Conservation (phyloP, 345 rosid genomes). For the Hibiscus syriacus region DNA sequence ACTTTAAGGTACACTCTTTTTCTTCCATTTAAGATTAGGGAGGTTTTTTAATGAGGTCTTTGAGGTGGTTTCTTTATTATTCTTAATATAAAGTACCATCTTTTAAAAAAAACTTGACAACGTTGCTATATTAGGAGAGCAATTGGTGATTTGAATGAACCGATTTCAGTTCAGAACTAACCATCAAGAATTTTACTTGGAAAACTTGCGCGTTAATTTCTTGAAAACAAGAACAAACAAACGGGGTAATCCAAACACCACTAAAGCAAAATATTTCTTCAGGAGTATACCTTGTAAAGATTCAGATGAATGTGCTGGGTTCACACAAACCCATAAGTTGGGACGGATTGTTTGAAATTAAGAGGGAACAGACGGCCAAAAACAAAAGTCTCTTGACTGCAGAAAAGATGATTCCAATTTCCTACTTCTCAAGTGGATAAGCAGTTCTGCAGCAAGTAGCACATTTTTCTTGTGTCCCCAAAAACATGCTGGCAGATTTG, state of each 20-base stretch:
- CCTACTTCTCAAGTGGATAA: conserved; percentile 89
- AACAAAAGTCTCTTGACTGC: background rate
- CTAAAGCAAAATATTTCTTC: background rate
- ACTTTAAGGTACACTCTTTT: too few relatives aligned
- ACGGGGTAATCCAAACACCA: background rate
- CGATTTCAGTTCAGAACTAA: background rate
- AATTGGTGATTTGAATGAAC: background rate
- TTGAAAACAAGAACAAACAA: background rate
- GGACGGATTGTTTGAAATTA: background rate
- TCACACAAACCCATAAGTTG: background rate
- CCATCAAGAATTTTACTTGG: background rate
- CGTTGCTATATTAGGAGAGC: background rate
- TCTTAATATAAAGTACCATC: too few relatives aligned
- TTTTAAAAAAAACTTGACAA: too few relatives aligned
- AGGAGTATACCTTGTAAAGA: background rate
- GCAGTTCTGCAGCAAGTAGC: conserved; percentile 97
- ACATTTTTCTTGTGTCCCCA: conserved; percentile 94
- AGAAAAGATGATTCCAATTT: conserved; percentile 2
- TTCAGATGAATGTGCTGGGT: background rate
- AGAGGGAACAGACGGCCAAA: background rate
- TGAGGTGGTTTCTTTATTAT: too few relatives aligned
- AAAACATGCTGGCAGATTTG: conserved; percentile 87
- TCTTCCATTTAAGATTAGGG: too few relatives aligned
- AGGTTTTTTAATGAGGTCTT: too few relatives aligned
- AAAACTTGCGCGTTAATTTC: background rate